Percentiles rank a stretch among this genome's conserved stretches.
These are phyloP conservation scores for Amanita jacksonii DNA, from an alignment of 768 basidiomycete genomes.

Conservation along the genomic window DNA sequence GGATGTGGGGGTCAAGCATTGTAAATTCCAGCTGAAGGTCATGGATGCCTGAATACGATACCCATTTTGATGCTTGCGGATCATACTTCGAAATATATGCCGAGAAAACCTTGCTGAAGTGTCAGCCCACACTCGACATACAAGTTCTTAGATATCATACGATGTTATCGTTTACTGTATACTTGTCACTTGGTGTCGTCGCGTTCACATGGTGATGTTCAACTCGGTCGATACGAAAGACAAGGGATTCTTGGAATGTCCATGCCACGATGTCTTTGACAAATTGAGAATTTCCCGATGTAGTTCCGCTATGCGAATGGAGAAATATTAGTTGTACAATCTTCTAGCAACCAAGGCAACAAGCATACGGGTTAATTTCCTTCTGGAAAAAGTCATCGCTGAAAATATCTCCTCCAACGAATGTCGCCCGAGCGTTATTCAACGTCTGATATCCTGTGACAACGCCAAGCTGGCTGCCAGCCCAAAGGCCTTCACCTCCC, in stretches of 20 bases:
- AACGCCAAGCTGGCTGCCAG: slow-evolving; percentile 65
- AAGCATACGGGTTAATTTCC: slow-evolving; percentile 48
- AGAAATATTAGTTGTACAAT: not conserved
- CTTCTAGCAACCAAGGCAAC: slow-evolving; percentile 11
- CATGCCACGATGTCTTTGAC: slow-evolving; percentile 70
- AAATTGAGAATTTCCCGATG: slow-evolving; percentile 71
- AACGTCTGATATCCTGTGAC: slow-evolving; percentile 87
- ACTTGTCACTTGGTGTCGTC: slow-evolving; percentile 53
- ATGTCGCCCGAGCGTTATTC: slow-evolving; percentile 68
- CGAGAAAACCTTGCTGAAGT: slow-evolving; percentile 50
- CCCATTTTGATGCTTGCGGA: slow-evolving; percentile 48
- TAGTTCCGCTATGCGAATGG: slow-evolving; percentile 32
- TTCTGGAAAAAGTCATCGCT: slow-evolving; percentile 66
- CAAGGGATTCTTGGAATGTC: slow-evolving; percentile 84
- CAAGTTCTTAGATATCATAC: slow-evolving; percentile 29
- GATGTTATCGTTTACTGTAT: slow-evolving; percentile 81
- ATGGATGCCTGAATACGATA: slow-evolving; percentile 54
- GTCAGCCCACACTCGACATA: not conserved
- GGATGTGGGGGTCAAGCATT: slow-evolving; percentile 97
- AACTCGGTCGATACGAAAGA: slow-evolving; percentile 66
- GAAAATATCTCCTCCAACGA: slow-evolving; percentile 74
- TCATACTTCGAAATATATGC: slow-evolving; percentile 66
- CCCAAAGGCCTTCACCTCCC: slow-evolving; percentile 74
- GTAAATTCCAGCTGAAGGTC: slow-evolving; percentile 95
- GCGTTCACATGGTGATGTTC: slow-evolving; percentile 66